Base-by-base conservation (phyloP, 2,329 filamentous ascomycete genomes). In the Fusarium mangiferae region DNA sequence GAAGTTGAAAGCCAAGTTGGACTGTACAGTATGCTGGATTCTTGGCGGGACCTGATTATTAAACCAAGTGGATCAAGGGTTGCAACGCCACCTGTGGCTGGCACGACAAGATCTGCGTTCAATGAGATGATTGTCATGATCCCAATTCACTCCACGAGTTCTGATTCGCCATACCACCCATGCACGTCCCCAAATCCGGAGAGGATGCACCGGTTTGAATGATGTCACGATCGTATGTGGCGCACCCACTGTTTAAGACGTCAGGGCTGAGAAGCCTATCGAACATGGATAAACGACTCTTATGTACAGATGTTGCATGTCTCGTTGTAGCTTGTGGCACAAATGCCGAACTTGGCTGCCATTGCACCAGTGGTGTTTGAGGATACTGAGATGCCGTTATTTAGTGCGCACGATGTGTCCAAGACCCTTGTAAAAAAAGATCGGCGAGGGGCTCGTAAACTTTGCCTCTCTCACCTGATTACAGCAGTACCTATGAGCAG, bases 181-280 rank as follows among this genome's bases (percentile, higher is more conserved):
- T 61, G 41, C 44, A 51, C 66, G 35, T 60, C 45, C 38, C 22
- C 60, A 39, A 48, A 33, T 9, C 64, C 75, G 76, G 76, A 77
- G 74, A 59, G 63, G 62, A 61, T 33, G 13, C 62, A 35, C 76
- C 74, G 68, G 66, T 36, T 24, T 41, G 38, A 36, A 78, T 78
- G 76, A 78, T 77, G 70, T 77, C 76, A 78, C 33, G 15, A 30
- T 44, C 14, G 28, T 30, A 15, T 77, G 72, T 73, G 74, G 75
- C 75, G 72, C 48, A 33, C 60, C 24, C 28, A 76, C 72, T 72
- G 65, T 77, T 62, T 42, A 44, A 33, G n/a, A 17, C n/a, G 3
- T 12, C 45, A 18, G 30, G 22, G 15, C 13, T 39, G 28, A 15
- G 66, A 56, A 57, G 66, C 33, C 42, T 13, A 35, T 59, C 24